Evolutionary conservation across 1,284 basidiomycete genomes (phyloP).

Genomic region (Xerocomus tenax): DNA sequence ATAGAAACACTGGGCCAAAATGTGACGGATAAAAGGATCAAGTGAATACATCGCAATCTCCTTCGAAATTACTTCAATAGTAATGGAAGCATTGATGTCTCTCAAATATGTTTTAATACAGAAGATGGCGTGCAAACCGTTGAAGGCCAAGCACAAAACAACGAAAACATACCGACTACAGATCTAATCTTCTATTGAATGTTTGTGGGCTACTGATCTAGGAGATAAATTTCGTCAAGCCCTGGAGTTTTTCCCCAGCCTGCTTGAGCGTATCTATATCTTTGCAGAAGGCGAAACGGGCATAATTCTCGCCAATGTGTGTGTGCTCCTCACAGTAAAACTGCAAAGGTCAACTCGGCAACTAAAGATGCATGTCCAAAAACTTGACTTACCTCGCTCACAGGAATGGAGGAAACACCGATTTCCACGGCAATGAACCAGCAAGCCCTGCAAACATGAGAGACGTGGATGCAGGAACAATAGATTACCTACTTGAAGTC

Average conservation of each 20-base stretch:
- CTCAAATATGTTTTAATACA: not conserved
- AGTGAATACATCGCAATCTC: not conserved
- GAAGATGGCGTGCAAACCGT: not conserved
- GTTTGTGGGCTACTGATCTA: slow-evolving; percentile 7
- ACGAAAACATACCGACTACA: not conserved
- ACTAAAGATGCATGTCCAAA: not conserved
- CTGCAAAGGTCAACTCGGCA: slow-evolving; percentile 33
- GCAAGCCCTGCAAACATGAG: slow-evolving; percentile 49
- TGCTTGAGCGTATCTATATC: slow-evolving; percentile 72
- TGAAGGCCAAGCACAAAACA: not conserved
- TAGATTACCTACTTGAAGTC: slow-evolving; percentile 67
- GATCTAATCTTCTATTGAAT: not conserved
- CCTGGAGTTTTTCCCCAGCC: slow-evolving; percentile 71
- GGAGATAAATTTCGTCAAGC: slow-evolving; percentile 60
- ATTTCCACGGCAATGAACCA: slow-evolving; percentile 88
- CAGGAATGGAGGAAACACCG: slow-evolving; percentile 86
- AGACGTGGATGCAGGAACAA: not conserved
- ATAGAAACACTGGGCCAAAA: not conserved
- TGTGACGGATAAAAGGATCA: not conserved
- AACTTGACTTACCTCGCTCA: slow-evolving; percentile 67
- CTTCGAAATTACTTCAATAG: not conserved
- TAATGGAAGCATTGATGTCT: not conserved
- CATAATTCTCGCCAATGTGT: slow-evolving; percentile 76
- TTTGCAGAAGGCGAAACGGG: slow-evolving; percentile 90
- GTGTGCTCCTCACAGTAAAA: slow-evolving; percentile 86